These are phyloP conservation scores for Aureobasidium sp. DNA, from an alignment of 2,329 filamentous ascomycete species.

Conservation along the genomic window DNA sequence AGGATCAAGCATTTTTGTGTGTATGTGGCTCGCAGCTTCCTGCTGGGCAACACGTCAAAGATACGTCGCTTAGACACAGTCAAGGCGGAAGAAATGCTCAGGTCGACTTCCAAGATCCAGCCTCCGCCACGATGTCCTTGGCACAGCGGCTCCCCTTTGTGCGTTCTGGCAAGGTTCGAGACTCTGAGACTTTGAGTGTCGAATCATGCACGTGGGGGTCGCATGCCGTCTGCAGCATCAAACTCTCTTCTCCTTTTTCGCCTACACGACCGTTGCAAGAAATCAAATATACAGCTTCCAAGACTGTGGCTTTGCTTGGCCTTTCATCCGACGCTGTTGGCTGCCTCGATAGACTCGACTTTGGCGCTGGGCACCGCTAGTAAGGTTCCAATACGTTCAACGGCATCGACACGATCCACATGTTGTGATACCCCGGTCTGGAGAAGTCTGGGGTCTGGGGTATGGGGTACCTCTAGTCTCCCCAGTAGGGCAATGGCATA, in stretches of 20 bases:
- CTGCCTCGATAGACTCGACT: background rate
- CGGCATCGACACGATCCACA: background rate
- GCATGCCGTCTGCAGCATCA: constrained; percentile 4
- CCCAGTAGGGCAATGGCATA: background rate
- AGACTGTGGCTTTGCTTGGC: constrained; percentile 15
- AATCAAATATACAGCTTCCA: constrained; percentile 6
- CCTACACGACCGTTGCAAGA: background rate
- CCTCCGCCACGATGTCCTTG: constrained; percentile 6
- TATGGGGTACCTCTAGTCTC: background rate
- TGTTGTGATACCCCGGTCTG: background rate
- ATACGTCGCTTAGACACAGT: background rate
- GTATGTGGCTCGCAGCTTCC: background rate
- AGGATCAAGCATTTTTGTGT: background rate
- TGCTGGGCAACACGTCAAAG: background rate
- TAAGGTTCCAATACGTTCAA: constrained; percentile 2
- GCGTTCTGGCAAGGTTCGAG: constrained; percentile 6
- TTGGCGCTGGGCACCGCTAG: constrained; percentile 1
- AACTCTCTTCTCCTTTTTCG: background rate
- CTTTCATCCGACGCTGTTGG: constrained; percentile 10
- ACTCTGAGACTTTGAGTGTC: background rate
- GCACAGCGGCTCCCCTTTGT: constrained; percentile 5
- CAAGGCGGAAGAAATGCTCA: background rate
- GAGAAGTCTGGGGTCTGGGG: constrained; percentile 1
- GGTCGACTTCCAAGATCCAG: constrained; percentile 9
- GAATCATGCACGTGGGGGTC: constrained; percentile 4